These are phyloP conservation scores for Saturnispora ahearnii DNA, from an alignment of 805 yeast genomes.

Conservation along the genomic window DNA sequence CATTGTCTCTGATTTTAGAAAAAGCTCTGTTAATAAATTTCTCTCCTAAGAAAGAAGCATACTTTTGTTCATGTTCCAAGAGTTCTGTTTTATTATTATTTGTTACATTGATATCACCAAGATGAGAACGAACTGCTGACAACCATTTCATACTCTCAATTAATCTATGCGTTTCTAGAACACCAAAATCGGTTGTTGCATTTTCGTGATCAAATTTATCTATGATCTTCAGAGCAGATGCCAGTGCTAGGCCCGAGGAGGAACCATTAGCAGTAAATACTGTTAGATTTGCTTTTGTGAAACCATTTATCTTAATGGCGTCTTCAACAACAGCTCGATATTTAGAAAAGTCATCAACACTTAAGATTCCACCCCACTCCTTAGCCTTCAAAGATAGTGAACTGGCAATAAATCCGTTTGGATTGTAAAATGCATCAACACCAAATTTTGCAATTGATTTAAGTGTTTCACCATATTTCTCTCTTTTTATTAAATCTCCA, in stretches of 20 bases:
- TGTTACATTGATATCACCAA: conserved; percentile 53
- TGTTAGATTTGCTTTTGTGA: conserved; percentile 20
- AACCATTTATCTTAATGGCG: conserved; percentile 34
- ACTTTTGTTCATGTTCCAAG: conserved; percentile 28
- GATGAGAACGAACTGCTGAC: conserved; percentile 74
- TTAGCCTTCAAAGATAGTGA: conserved; percentile 43
- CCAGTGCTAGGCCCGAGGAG: conserved; percentile 74
- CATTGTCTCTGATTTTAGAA: conserved; percentile 41
- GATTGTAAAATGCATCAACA: conserved; percentile 73
- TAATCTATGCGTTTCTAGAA: conserved; percentile 51
- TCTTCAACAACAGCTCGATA: conserved; percentile 46
- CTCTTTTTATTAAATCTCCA: conserved; percentile 59
- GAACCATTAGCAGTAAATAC: conserved; percentile 61
- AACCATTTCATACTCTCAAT: conserved; percentile 92
- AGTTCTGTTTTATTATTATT: conserved; percentile 20
- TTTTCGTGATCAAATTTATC: conserved; percentile 24
- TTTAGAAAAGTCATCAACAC: conserved; percentile 52
- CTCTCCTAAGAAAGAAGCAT: conserved; percentile 36
- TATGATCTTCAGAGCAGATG: conserved; percentile 59
- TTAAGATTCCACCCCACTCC: conserved; percentile 58
- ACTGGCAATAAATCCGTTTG: conserved; percentile 63
- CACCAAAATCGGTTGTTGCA: conserved; percentile 32
- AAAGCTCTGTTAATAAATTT: conserved; percentile 52
- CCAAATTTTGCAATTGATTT: conserved; percentile 68
- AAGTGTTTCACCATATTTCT: conserved; percentile 57